phyloP scores from a whole-genome alignment of 1,139 yeast species.

The Diutina rugosa region DNA sequence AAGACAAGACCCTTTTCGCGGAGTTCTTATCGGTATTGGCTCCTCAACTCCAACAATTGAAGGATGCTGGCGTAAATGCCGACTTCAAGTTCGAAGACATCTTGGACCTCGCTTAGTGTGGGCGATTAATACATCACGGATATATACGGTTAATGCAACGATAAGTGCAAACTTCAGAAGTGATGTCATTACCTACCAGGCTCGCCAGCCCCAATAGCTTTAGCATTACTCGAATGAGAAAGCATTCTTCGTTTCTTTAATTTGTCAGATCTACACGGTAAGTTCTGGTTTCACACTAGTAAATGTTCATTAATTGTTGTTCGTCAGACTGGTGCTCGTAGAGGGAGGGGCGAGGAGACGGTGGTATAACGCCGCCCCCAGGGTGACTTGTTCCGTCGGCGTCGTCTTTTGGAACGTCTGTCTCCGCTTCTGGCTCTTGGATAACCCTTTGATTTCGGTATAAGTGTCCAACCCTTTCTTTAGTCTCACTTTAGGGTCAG shows the following conservation, averaged over 20 bases:
- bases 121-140: too few species aligned
- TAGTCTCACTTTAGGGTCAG: conserved; percentile 41
- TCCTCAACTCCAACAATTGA: conserved; percentile 51
- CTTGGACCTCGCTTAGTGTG: background rate
- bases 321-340: background rate
- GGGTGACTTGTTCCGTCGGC: background rate
- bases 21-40: conserved; percentile 41
- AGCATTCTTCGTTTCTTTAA: too few species aligned
- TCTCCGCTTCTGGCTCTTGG: background rate
- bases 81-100: conserved; percentile 41
- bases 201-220: too few species aligned
- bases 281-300: too few species aligned
- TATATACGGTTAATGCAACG: too few species aligned
- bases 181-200: too few species aligned
- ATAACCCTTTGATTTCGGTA: background rate
- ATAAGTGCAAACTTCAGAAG: too few species aligned
- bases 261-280: too few species aligned
- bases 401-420: background rate
- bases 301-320: background rate
- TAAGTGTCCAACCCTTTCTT: conserved; percentile 13
- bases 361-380: background rate
- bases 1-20: conserved; percentile 7
- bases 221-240: too few species aligned
- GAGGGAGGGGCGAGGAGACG: background rate
- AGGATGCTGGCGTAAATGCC: conserved; percentile 59